Evolutionary conservation across 2,329 filamentous ascomycete genomes (phyloP).

Genomic region (Calonectria montana): DNA sequence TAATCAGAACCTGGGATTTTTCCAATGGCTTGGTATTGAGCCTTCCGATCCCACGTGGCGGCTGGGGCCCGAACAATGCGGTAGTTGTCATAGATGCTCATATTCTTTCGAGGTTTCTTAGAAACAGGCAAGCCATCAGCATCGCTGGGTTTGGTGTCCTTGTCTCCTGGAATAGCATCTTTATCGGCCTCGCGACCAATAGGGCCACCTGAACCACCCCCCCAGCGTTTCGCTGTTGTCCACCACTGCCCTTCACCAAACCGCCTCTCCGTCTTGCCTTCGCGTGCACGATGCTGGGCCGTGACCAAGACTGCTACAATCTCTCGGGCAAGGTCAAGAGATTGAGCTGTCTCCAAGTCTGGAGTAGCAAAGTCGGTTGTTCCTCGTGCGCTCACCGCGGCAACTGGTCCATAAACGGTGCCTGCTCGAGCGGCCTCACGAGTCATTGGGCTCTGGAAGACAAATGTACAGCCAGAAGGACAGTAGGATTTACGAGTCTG

Average conservation of each 20-base stretch:
- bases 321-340: slow-evolving; percentile 71
- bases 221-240: slow-evolving; percentile 70
- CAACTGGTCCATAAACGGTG: slow-evolving; percentile 71
- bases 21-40: slow-evolving; percentile 68
- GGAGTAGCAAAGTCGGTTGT: slow-evolving; percentile 61
- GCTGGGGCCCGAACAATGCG: slow-evolving; percentile 70
- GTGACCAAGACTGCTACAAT: slow-evolving; percentile 70
- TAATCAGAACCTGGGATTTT: slow-evolving; percentile 58
- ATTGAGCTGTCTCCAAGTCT: slow-evolving; percentile 64
- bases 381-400: slow-evolving; percentile 68
- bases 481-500: slow-evolving; percentile 63
- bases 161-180: slow-evolving; percentile 59
- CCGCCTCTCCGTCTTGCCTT: slow-evolving; percentile 66
- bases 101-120: slow-evolving; percentile 65
- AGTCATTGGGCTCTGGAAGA: slow-evolving; percentile 70
- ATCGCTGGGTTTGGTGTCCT: slow-evolving; percentile 50
- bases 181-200: slow-evolving; percentile 71
- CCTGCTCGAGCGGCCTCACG: slow-evolving; percentile 70
- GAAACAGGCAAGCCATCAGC: slow-evolving; percentile 38
- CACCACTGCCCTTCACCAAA: slow-evolving; percentile 72
- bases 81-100: slow-evolving; percentile 72
- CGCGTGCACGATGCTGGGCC: slow-evolving; percentile 71
- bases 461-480: slow-evolving; percentile 68
- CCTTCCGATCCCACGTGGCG: slow-evolving; percentile 70
- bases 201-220: slow-evolving; percentile 70